These are phyloP conservation scores for Taphrina pruni DNA, from an alignment of 1,139 yeast species.

Conservation along the genomic window DNA sequence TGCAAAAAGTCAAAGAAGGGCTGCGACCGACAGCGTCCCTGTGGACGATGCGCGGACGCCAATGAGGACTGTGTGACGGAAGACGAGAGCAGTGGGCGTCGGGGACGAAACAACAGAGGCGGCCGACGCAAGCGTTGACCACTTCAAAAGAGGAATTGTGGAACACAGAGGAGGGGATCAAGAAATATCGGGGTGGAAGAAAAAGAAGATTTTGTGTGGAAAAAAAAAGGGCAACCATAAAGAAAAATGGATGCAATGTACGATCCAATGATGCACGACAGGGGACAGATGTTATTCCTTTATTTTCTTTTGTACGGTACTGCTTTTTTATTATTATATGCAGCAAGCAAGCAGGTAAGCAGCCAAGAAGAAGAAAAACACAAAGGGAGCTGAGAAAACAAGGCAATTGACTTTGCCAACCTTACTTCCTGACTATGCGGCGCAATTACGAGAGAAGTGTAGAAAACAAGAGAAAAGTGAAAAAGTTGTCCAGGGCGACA, in stretches of 20 bases:
- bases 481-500: too few species aligned
- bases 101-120: conserved; percentile 39
- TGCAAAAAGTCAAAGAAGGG: conserved; percentile 43
- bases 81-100: conserved; percentile 41
- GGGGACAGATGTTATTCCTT: not conserved
- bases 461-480: not conserved
- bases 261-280: conserved; percentile 15
- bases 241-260: not conserved
- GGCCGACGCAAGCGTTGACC: conserved; percentile 34
- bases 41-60: conserved; percentile 43
- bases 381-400: not conserved
- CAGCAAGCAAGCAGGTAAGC: not conserved
- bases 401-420: conserved; percentile 1
- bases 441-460: not conserved
- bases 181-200: not conserved
- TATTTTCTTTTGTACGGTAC: conserved; percentile 1
- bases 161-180: not conserved
- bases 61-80: conserved; percentile 44
- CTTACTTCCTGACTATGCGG: too few species aligned
- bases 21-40: conserved; percentile 43
- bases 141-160: not conserved
- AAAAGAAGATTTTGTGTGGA: not conserved
- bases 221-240: not conserved
- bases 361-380: not conserved
- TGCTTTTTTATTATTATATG: not conserved